Conservation (phyloP, 768 basidiomycete genomes). For the Kwoniella europaea region DNA sequence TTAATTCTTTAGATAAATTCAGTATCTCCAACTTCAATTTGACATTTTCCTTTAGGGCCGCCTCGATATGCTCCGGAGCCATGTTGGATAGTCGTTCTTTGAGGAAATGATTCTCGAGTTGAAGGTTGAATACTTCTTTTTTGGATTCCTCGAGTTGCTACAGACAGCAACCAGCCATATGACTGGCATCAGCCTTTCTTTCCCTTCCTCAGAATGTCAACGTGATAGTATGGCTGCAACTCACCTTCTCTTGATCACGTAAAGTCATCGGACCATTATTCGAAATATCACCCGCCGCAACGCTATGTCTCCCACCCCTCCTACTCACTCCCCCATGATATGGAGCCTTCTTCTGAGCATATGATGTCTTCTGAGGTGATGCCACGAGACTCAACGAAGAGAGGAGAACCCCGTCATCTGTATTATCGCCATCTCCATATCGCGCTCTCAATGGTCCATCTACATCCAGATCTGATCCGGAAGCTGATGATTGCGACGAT, state of each 20-base stretch:
- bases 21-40: slow-evolving; percentile 91
- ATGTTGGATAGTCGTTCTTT: slow-evolving; percentile 89
- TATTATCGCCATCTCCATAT: slow-evolving; percentile 30
- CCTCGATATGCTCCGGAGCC: slow-evolving; percentile 89
- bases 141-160: slow-evolving; percentile 94
- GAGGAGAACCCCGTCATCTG: slow-evolving; percentile 43
- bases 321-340: slow-evolving; percentile 41
- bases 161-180: not conserved
- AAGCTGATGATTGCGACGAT: slow-evolving; percentile 28
- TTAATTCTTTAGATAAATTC: slow-evolving; percentile 84
- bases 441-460: slow-evolving; percentile 28
- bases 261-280: slow-evolving; percentile 67
- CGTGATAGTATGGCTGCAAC: slow-evolving; percentile 29
- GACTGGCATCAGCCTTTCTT: not conserved
- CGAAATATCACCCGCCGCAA: slow-evolving; percentile 35
- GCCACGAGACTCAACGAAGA: slow-evolving; percentile 29
- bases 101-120: slow-evolving; percentile 91
- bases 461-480: slow-evolving; percentile 14
- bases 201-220: too few species aligned
- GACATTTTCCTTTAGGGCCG: slow-evolving; percentile 88
- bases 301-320: slow-evolving; percentile 51
- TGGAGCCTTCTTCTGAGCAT: slow-evolving; percentile 11
- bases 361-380: slow-evolving; percentile 25
- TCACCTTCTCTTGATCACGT: slow-evolving; percentile 93
- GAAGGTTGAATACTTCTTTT: slow-evolving; percentile 96